Conservation (phyloP, 192 early-diverging fungal genomes). For the Backusella psychrophila region DNA sequence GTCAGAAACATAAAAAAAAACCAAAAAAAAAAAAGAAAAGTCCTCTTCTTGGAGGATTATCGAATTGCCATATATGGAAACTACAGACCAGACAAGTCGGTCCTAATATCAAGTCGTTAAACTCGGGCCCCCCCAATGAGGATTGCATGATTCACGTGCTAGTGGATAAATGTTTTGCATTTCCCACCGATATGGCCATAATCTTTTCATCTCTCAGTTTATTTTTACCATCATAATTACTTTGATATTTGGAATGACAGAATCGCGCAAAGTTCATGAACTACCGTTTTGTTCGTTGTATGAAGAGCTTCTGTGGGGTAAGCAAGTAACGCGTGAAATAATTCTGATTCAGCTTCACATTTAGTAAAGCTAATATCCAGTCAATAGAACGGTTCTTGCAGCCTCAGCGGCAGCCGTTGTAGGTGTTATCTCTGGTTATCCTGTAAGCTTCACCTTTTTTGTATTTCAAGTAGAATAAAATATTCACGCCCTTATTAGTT, state of each 20-base stretch:
- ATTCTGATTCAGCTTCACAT: neutral
- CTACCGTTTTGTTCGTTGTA: slow-evolving; percentile 4
- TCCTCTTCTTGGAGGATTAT: neutral
- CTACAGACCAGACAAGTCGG: neutral
- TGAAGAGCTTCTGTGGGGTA: slow-evolving; percentile 6
- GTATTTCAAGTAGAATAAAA: neutral
- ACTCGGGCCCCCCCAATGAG: slow-evolving; percentile 1
- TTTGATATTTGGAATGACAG: neutral
- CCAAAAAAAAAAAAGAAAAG: neutral
- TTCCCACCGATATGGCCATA: neutral
- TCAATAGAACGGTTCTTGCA: slow-evolving; percentile 59
- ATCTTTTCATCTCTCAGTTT: neutral
- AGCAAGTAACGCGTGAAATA: neutral
- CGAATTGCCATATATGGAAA: neutral
- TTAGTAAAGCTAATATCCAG: slow-evolving; percentile 22
- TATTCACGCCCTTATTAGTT: slow-evolving; percentile 46
- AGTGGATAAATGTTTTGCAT: slow-evolving; percentile 1
- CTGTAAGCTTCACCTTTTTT: slow-evolving; percentile 33
- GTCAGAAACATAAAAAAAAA: neutral
- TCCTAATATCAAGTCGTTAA: neutral
- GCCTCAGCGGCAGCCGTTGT: slow-evolving; percentile 70
- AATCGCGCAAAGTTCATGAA: slow-evolving; percentile 3
- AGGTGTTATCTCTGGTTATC: slow-evolving; percentile 67
- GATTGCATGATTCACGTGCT: neutral
- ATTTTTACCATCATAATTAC: neutral